phyloP scores from a whole-genome alignment of 257 asterid species.

The Henckelia pumila region DNA sequence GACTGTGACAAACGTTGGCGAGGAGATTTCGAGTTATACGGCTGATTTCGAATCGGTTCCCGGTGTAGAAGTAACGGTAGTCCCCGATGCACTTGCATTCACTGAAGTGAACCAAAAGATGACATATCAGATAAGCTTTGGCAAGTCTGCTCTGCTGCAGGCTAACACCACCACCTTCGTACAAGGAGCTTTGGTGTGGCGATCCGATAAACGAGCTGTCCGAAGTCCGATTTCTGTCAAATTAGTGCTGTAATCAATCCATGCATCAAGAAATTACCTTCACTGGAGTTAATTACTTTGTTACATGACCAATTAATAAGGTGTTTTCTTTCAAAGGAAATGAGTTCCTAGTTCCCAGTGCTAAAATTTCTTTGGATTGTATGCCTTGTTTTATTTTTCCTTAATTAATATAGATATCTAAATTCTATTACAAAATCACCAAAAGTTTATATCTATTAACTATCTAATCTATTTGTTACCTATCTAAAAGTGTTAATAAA shows the following conservation, averaged over 20 bases:
- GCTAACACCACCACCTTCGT: neutral
- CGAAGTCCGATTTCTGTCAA: neutral
- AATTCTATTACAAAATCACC: no score
- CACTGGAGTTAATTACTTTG: neutral
- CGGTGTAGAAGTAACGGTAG: constrained; percentile 22
- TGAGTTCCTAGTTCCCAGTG: no score
- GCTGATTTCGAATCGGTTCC: neutral
- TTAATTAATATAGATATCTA: no score
- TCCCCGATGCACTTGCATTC: constrained; percentile 22
- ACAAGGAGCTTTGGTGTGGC: neutral
- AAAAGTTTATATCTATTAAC: no score
- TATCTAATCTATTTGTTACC: no score
- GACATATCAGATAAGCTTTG: constrained; percentile 25
- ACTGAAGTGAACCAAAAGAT: constrained; percentile 14
- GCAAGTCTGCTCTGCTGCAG: neutral
- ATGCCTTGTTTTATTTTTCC: no score
- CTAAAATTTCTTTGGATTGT: no score
- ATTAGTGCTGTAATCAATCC: neutral
- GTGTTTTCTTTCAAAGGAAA: no score
- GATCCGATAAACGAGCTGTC: neutral
- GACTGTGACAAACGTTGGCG: constrained; percentile 34
- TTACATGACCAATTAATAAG: neutral
- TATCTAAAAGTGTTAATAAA: no score
- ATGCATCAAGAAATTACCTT: neutral
- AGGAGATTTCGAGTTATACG: constrained; percentile 22